Conservation (phyloP, 306 rosid species). For the Adenanthera pavonina region DNA sequence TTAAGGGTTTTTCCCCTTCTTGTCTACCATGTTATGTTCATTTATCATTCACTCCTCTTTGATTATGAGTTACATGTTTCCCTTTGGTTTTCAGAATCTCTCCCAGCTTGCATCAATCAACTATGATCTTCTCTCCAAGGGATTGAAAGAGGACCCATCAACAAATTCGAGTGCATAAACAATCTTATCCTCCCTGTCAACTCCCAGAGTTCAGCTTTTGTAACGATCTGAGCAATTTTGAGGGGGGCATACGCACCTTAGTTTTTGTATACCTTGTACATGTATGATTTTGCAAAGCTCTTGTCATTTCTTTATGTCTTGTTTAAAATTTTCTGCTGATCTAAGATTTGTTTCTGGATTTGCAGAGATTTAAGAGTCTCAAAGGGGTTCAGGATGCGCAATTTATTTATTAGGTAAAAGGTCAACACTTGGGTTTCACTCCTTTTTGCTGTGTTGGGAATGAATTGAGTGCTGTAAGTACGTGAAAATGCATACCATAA, state of each 20-base stretch:
- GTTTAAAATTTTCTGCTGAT: constrained; percentile 29
- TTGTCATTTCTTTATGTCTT: constrained; percentile 12
- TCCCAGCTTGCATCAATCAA: constrained; percentile 99
- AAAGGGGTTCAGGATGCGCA: constrained; percentile 58
- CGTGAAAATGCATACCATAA: constrained; percentile 34
- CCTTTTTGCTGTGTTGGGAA: constrained; percentile 37
- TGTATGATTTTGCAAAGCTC: constrained; percentile 56
- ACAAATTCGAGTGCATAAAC: constrained; percentile 61
- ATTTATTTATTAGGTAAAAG: constrained; percentile 50
- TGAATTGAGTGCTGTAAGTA: constrained; percentile 46
- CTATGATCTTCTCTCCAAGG: constrained; percentile 92
- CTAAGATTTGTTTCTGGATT: constrained; percentile 42
- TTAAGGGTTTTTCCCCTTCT: background rate
- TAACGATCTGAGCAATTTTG: constrained; percentile 49
- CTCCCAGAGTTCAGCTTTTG: constrained; percentile 47
- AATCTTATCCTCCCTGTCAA: constrained; percentile 36
- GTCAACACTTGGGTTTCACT: constrained; percentile 51
- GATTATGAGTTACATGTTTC: constrained; percentile 22
- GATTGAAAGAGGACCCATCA: constrained; percentile 82
- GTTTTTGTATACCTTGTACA: constrained; percentile 78
- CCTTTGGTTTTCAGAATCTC: constrained; percentile 80
- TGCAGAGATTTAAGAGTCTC: constrained; percentile 68
- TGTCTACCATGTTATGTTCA: constrained; percentile 14
- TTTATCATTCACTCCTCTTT: background rate
- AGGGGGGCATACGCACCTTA: constrained; percentile 55